A percentile compares a stretch with the other conserved stretches of the same genome.
These are phyloP conservation scores for Xylariaceae sp. DNA, from an alignment of 2,329 filamentous ascomycete genomes.

Conservation along the genomic window DNA sequence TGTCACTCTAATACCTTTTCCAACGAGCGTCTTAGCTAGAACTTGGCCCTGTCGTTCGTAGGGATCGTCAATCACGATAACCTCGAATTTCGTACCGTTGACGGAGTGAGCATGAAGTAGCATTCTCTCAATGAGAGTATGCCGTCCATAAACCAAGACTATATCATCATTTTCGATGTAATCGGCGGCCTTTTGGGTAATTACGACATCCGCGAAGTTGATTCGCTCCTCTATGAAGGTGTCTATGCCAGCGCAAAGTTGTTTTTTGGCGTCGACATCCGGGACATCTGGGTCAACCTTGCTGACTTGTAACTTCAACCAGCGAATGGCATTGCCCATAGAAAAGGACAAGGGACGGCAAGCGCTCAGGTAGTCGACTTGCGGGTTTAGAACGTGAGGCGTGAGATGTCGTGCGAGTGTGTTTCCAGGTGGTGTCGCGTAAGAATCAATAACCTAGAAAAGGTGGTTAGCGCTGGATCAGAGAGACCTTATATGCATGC, in stretches of 20 bases:
- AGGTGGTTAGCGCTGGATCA: conserved; percentile 3
- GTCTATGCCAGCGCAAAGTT: conserved; percentile 76
- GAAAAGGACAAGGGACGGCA: conserved; percentile 94
- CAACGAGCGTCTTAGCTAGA: conserved; percentile 63
- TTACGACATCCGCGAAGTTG: conserved; percentile 78
- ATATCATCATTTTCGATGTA: conserved; percentile 76
- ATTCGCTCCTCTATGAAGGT: conserved; percentile 87
- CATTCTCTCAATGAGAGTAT: conserved; percentile 77
- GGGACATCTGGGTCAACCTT: conserved; percentile 81
- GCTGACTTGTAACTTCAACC: conserved; percentile 87
- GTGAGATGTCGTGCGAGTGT: conserved; percentile 88
- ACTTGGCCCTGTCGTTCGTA: conserved; percentile 47
- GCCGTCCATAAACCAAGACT: conserved; percentile 81
- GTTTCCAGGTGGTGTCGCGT: conserved; percentile 77
- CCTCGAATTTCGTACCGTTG: conserved; percentile 68
- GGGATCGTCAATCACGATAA: conserved; percentile 74
- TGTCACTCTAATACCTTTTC: conserved; percentile 66
- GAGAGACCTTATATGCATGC: background rate
- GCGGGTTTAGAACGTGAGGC: conserved; percentile 82
- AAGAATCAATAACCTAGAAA: conserved; percentile 77
- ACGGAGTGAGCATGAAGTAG: conserved; percentile 64
- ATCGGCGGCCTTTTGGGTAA: conserved; percentile 67
- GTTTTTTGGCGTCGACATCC: conserved; percentile 74
- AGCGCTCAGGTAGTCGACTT: conserved; percentile 90
- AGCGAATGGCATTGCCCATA: conserved; percentile 94